Evolutionary conservation across 2,329 filamentous ascomycete genomes (phyloP).

Genomic region (Grosmannia serpens): DNA sequence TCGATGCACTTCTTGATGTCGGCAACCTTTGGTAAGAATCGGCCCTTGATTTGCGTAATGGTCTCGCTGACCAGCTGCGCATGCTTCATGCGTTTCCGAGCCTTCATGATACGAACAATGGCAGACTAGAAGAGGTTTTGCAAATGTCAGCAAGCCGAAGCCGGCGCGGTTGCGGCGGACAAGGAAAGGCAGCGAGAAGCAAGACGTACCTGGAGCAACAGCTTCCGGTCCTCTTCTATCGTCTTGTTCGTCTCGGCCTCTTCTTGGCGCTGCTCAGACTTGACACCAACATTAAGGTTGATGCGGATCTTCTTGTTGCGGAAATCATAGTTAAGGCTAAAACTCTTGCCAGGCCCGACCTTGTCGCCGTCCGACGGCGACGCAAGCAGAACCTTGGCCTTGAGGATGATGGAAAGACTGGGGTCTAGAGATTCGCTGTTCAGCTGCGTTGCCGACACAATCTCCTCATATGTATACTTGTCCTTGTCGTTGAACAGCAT

Average conservation of each 20-base stretch:
- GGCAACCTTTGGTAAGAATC: constrained; percentile 82
- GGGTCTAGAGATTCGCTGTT: constrained; percentile 76
- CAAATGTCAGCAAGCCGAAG: not conserved
- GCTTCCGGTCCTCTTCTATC: constrained; percentile 94
- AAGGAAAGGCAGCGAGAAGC: not conserved
- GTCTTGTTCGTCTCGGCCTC: constrained; percentile 98
- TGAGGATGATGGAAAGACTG: constrained; percentile 74
- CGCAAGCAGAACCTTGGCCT: constrained; percentile 78
- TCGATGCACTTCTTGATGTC: constrained; percentile 99
- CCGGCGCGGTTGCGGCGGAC: constrained; percentile 2
- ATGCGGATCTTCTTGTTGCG: constrained; percentile 98
- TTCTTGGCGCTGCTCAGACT: constrained; percentile 93
- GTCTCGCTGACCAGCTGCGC: constrained; percentile 87
- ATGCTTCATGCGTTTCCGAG: constrained; percentile 98
- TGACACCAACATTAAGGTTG: constrained; percentile 89
- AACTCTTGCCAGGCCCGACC: constrained; percentile 65
- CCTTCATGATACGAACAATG: constrained; percentile 99
- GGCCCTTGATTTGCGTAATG: constrained; percentile 85
- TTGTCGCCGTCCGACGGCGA: constrained; percentile 63
- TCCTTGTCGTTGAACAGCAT: constrained; percentile 91
- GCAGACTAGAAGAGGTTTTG: constrained; percentile 57
- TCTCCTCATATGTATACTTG: constrained; percentile 75
- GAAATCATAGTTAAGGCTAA: constrained; percentile 85
- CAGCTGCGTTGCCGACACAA: constrained; percentile 68
- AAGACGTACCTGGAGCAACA: constrained; percentile 79